Evolutionary conservation across 192 early-diverging fungal species (phyloP).

Genomic region (Podila epigama): DNA sequence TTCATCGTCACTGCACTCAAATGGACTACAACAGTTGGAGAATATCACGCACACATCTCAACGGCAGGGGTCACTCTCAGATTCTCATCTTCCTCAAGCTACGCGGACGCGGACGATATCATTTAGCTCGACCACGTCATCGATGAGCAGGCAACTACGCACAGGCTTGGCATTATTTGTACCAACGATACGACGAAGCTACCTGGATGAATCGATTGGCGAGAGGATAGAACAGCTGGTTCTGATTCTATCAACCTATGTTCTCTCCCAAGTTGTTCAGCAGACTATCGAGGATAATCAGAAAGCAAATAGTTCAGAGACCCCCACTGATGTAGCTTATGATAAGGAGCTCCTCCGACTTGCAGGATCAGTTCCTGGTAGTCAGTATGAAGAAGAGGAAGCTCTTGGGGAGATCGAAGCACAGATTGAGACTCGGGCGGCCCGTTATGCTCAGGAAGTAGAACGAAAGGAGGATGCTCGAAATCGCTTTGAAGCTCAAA

Average conservation of each 20-base stretch:
- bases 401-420: slow-evolving; percentile 6
- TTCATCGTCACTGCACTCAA: neutral
- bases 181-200: slow-evolving; percentile 36
- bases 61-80: neutral
- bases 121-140: neutral
- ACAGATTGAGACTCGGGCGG: slow-evolving; percentile 1
- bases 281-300: neutral
- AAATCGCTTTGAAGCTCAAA: neutral
- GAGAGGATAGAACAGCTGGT: slow-evolving; percentile 37
- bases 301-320: neutral
- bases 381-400: neutral
- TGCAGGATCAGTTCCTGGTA: slow-evolving; percentile 1
- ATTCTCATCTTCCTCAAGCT: neutral
- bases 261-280: slow-evolving; percentile 6
- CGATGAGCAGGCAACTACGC: neutral
- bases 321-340: neutral
- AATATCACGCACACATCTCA: neutral
- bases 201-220: slow-evolving; percentile 42
- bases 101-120: neutral
- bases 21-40: neutral
- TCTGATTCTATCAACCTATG: slow-evolving; percentile 31
- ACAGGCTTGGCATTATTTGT: slow-evolving; percentile 31
- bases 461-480: neutral
- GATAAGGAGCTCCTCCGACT: neutral
- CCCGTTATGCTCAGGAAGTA: neutral